Conservation (phyloP, 495 filamentous ascomycete species). For the Jackrogersella minutella region DNA sequence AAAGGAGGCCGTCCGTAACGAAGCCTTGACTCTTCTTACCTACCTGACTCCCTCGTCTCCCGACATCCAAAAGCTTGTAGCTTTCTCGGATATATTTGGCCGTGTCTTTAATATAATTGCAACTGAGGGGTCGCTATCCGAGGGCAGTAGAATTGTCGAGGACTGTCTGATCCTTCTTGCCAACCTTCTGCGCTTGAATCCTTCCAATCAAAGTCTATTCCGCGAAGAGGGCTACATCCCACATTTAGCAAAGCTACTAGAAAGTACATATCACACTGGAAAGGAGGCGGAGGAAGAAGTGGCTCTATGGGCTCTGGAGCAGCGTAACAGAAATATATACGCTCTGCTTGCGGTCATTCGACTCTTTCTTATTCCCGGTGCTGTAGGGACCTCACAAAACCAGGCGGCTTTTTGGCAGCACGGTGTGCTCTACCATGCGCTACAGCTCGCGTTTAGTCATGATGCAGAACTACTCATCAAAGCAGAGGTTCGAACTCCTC, state of each 20-base stretch:
- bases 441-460: constrained; percentile 85
- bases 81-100: constrained; percentile 93
- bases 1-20: constrained; percentile 89
- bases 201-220: constrained; percentile 93
- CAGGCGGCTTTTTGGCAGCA: constrained; percentile 85
- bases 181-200: constrained; percentile 87
- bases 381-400: constrained; percentile 80
- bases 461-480: constrained; percentile 77
- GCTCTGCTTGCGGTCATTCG: constrained; percentile 85
- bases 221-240: constrained; percentile 87
- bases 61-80: constrained; percentile 90
- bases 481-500: constrained; percentile 69
- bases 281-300: constrained; percentile 67
- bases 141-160: constrained; percentile 90
- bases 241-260: constrained; percentile 73
- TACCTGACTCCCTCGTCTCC: constrained; percentile 59
- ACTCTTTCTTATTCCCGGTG: constrained; percentile 82
- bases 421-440: constrained; percentile 79
- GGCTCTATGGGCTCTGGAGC: constrained; percentile 74
- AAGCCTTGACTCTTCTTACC: constrained; percentile 60
- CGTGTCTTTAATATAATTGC: constrained; percentile 82
- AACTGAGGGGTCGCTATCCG: constrained; percentile 78
- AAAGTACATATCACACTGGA: constrained; percentile 64
- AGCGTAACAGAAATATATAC: constrained; percentile 91
- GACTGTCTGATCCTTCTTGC: constrained; percentile 94